Evolutionary conservation across 2,329 filamentous ascomycete species (phyloP).

Genomic region (Sarocladium brachiariae): DNA sequence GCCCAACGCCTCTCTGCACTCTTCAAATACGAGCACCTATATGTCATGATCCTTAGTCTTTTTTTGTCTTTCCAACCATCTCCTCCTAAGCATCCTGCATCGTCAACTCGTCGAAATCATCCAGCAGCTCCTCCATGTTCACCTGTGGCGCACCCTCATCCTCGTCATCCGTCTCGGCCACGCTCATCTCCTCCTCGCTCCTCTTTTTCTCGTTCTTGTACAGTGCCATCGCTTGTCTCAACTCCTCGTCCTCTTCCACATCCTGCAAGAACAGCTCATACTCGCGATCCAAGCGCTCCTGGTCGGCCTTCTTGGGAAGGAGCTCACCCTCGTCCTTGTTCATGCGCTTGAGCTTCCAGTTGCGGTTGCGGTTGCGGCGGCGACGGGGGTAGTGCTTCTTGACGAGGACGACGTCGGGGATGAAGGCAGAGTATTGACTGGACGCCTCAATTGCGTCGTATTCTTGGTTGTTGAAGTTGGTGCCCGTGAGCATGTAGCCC

Average conservation of each 20-base stretch:
- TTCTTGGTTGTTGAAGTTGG: conserved; percentile 87
- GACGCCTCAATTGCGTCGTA: conserved; percentile 77
- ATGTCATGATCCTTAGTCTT: neutral
- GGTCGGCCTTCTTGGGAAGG: conserved; percentile 78
- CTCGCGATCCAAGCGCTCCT: conserved; percentile 82
- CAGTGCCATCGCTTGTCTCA: conserved; percentile 74
- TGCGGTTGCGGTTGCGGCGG: conserved; percentile 71
- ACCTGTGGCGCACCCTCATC: conserved; percentile 64
- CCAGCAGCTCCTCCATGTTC: conserved; percentile 74
- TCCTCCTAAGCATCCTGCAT: conserved; percentile 49
- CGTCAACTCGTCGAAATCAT: conserved; percentile 86
- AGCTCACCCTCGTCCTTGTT: conserved; percentile 81
- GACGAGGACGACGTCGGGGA: conserved; percentile 90
- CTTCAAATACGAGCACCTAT: neutral
- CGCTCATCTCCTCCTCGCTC: conserved; percentile 59
- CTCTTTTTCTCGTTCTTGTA: conserved; percentile 63
- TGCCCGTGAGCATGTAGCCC: conserved; percentile 85
- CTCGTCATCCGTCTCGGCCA: conserved; percentile 55
- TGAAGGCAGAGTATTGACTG: conserved; percentile 65
- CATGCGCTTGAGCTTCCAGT: conserved; percentile 96
- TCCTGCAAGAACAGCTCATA: conserved; percentile 97
- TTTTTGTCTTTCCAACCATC: conserved; percentile 8
- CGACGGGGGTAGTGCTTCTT: conserved; percentile 93
- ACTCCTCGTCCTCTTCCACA: conserved; percentile 89
- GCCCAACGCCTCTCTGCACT: conserved; percentile 5